These are phyloP conservation scores for Orbilia oligospora DNA, from an alignment of 2,329 filamentous ascomycete genomes.

Conservation along the genomic window DNA sequence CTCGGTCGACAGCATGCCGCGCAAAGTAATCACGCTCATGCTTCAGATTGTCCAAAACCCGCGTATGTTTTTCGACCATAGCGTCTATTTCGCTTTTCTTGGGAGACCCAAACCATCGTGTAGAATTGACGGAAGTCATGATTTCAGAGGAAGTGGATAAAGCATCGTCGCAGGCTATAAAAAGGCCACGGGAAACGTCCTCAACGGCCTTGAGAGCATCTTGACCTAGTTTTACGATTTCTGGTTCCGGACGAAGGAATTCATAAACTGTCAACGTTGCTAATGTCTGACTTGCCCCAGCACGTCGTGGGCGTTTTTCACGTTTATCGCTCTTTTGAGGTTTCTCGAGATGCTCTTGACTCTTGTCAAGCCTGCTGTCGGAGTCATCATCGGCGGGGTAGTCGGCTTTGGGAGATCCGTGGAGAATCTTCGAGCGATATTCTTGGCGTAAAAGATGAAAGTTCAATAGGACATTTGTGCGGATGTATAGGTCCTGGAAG, in stretches of 20 bases:
- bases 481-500: slow-evolving; percentile 55
- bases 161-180: slow-evolving; percentile 33
- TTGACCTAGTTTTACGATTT: slow-evolving; percentile 51
- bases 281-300: slow-evolving; percentile 39
- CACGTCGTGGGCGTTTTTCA: slow-evolving; percentile 29
- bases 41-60: slow-evolving; percentile 66
- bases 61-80: slow-evolving; percentile 65
- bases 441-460: slow-evolving; percentile 56
- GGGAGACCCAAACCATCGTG: slow-evolving; percentile 45
- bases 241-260: slow-evolving; percentile 48
- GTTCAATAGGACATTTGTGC: slow-evolving; percentile 44
- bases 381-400: slow-evolving; percentile 8
- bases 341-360: slow-evolving; percentile 31
- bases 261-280: slow-evolving; percentile 53
- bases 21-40: slow-evolving; percentile 56
- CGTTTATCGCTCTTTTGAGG: slow-evolving; percentile 11
- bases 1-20: slow-evolving; percentile 67
- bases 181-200: slow-evolving; percentile 44
- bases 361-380: slow-evolving; percentile 9
- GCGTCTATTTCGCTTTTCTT: slow-evolving; percentile 55
- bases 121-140: slow-evolving; percentile 40
- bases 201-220: slow-evolving; percentile 43
- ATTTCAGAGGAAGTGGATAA: slow-evolving; percentile 45
- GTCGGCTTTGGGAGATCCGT: slow-evolving; percentile 22
- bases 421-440: slow-evolving; percentile 46